Evolutionary conservation across 345 rosid species (phyloP), one percentile per base, ranked within the genome.

Genomic region (Salix brachista): DNA sequence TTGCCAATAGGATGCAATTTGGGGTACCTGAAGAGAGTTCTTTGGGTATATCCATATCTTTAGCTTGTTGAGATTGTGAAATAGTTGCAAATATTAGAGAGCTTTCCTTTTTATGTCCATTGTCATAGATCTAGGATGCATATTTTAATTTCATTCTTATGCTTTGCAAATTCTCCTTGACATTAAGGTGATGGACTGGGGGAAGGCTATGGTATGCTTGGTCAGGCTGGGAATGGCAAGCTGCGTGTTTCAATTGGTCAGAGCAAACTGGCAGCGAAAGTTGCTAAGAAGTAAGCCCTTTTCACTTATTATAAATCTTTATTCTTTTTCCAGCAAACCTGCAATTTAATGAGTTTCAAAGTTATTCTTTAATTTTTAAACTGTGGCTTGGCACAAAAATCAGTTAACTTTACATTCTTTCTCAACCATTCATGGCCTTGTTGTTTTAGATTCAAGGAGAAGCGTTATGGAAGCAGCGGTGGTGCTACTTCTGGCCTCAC

Each of bases 151-250:
- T 64, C 7, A 61, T 48, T 70, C 34, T 70, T 60, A 62, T 36
- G 44, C 30, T 44, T 62, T 56, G 30, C 44, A 23, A 58, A 23
- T 61, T 62, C 69, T 68, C 26, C 72, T 67, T 79, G 80, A 65
- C 75, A 75, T 69, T 74, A n/a, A 93, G 99, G 97, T 85, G 99
- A 94, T 87, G 97, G 98, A 9, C 84, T 96, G 73, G 99, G 99
- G 14, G 98, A 96, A 83, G 98, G 98, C 26, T 96, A 91, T 87
- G 99, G 99, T 66, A 94, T 96, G 99, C 98, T 96, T 79, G 98
- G 99, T 65, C 98, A 96, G 76, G 99, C 99, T n/a, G 97, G 99
- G 78, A 96, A 89, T 85, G 97, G 97, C 78, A 94, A 94, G 84
- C 88, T 96, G 61, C 97, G 99, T 41, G 94, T 91, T 37, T 88